These are phyloP conservation scores for Teunomyces atbi DNA, from an alignment of 805 yeast genomes.

Conservation along the genomic window DNA sequence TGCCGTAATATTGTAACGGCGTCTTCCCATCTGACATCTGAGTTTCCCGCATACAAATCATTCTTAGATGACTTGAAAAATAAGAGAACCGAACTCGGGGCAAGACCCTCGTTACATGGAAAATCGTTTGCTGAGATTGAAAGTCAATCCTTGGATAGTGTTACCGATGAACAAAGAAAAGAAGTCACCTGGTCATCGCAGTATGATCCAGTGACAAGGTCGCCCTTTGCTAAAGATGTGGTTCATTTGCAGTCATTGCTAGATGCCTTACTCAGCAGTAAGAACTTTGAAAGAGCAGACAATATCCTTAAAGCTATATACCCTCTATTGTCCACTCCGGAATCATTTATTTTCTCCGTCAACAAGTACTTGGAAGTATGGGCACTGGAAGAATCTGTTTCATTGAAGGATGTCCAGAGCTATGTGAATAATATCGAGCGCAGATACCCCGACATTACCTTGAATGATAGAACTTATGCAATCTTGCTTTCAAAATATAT, in stretches of 20 bases:
- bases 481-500: slow-evolving; percentile 49
- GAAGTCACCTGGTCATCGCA: slow-evolving; percentile 38
- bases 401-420: slow-evolving; percentile 42
- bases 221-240: slow-evolving; percentile 54
- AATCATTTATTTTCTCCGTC: slow-evolving; percentile 61
- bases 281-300: slow-evolving; percentile 68
- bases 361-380: slow-evolving; percentile 57
- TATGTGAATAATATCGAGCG: slow-evolving; percentile 35
- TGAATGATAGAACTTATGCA: slow-evolving; percentile 59
- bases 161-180: slow-evolving; percentile 13
- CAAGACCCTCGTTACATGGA: slow-evolving; percentile 8
- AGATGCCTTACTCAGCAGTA: slow-evolving; percentile 72
- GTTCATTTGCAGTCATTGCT: slow-evolving; percentile 70
- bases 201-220: slow-evolving; percentile 40
- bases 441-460: slow-evolving; percentile 22
- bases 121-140: slow-evolving; percentile 13
- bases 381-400: slow-evolving; percentile 38
- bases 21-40: slow-evolving; percentile 3
- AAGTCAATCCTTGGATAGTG: slow-evolving; percentile 7
- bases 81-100: slow-evolving; percentile 8
- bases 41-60: slow-evolving; percentile 12
- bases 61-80: slow-evolving; percentile 12
- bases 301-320: slow-evolving; percentile 62
- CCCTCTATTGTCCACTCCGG: slow-evolving; percentile 38
- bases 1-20: slow-evolving; percentile 3